phyloP scores from a whole-genome alignment of 257 asterid species.

The Apocynum venetum region DNA sequence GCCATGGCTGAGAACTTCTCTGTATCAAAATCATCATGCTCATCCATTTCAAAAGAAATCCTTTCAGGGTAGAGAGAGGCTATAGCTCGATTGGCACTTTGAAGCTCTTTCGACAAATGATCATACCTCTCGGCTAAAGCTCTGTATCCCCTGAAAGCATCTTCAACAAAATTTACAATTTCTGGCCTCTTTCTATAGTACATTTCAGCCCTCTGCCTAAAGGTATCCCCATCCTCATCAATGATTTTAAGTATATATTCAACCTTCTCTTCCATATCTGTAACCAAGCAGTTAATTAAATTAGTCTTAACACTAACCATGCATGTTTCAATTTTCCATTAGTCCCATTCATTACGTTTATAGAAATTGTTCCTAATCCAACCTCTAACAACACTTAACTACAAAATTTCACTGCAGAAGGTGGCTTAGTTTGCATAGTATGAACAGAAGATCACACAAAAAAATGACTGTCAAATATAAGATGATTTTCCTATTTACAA shows the following conservation, averaged over 20 bases:
- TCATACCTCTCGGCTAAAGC: slow-evolving; percentile 62
- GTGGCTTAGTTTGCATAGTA: background rate
- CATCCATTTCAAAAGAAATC: slow-evolving; percentile 36
- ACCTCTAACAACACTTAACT: too few relatives aligned
- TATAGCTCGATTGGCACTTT: slow-evolving; percentile 48
- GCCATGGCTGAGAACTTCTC: slow-evolving; percentile 13
- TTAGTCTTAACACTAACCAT: background rate
- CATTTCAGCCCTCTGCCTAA: slow-evolving; percentile 53
- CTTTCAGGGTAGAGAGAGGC: slow-evolving; percentile 46
- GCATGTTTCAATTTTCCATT: background rate
- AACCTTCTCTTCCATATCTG: slow-evolving; percentile 64
- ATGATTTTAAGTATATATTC: slow-evolving; percentile 42
- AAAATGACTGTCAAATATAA: background rate
- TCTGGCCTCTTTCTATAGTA: slow-evolving; percentile 53
- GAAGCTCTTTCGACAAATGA: slow-evolving; percentile 47
- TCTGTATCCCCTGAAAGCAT: slow-evolving; percentile 42
- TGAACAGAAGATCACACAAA: background rate
- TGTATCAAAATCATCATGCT: slow-evolving; percentile 24
- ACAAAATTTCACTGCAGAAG: too few relatives aligned
- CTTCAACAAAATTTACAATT: slow-evolving; percentile 48
- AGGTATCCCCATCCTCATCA: slow-evolving; percentile 55
- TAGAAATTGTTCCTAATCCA: too few relatives aligned
- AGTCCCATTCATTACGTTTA: too few relatives aligned
- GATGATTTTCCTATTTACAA: background rate
- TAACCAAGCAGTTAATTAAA: slow-evolving; percentile 6